Evolutionary conservation across 768 basidiomycete species (phyloP), one percentile per base, ranked within the genome.

Genomic region (Rhodotorula diobovata): DNA sequence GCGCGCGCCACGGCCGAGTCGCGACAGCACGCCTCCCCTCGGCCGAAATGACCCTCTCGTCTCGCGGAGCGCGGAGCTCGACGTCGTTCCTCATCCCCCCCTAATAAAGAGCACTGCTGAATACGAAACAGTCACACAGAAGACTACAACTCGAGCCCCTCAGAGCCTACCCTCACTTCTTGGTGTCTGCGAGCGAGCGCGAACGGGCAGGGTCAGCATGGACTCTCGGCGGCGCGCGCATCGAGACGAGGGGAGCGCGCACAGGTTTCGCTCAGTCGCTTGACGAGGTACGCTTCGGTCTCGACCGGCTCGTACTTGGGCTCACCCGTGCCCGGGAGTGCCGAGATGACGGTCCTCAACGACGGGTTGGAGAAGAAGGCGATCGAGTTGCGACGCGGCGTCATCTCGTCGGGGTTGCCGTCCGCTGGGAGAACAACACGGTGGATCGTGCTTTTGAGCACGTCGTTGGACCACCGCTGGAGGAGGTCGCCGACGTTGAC

Each of bases 381-480:
- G 70, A 88, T 87, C 1, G 86, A 87, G 74, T 86, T 87, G 37
- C 87, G 81, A 45, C 83, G 83, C 2, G 84, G 85, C 2, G 84
- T 81, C 79, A 83, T 30, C 28, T 34, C 48, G n/a, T n/a, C 32
- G 0, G 39, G 46, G 43, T 64, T 67, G 39, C 72, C 32, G 54
- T 66, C 50, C 67, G 75, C 54, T 0, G 79, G 79, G 12, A 77
- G 70, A n/a, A 76, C 59, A n/a, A 81, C 79, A 4, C 79, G 74
- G 64, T 81, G 79, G 15, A 79, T 65, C 15, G 79, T 79, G 12
- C 77, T 78, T 53, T 77, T 77, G 55, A 81, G 75, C 6, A 68
- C 68, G 58, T 80, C 78, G 66, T 80, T 80, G 1, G 74, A 75
- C 78, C 79, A 80, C 16, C 78, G 64, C 56, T 74, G 72, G 21